Conservation (phyloP, 1,284 basidiomycete species). For the Trametes versicolor region DNA sequence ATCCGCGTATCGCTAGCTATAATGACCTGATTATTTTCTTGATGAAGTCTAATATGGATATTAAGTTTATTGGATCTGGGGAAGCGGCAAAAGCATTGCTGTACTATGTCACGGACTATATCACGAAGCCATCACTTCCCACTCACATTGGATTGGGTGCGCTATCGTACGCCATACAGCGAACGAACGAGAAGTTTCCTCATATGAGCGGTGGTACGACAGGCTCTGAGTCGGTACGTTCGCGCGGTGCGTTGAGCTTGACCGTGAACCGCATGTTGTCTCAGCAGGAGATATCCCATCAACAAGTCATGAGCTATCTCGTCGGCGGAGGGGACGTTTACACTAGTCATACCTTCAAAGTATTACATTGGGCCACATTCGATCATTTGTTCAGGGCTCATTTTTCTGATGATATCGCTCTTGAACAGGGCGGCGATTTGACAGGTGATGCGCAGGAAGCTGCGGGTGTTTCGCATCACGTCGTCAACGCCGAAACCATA, state of each 20-base stretch:
- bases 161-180: constrained; percentile 16
- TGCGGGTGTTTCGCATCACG: no score
- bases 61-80: constrained; percentile 45
- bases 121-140: constrained; percentile 39
- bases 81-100: constrained; percentile 42
- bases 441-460: no score
- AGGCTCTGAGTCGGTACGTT: constrained; percentile 30
- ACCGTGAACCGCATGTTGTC: constrained; percentile 22
- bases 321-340: constrained; percentile 19
- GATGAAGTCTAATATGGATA: constrained; percentile 45
- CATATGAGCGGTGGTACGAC: no score
- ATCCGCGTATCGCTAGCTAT: constrained; percentile 27
- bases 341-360: constrained; percentile 14
- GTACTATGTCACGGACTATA: constrained; percentile 45
- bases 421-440: no score
- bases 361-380: constrained; percentile 16
- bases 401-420: no score
- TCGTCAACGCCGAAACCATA: no score
- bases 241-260: not conserved
- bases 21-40: constrained; percentile 26
- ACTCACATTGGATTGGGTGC: constrained; percentile 36
- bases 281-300: no score
- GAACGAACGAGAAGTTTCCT: constrained; percentile 37
- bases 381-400: no score
- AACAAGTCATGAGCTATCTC: no score